Base-by-base conservation (phyloP, 805 yeast species). In the Brettanomyces anomalus region DNA sequence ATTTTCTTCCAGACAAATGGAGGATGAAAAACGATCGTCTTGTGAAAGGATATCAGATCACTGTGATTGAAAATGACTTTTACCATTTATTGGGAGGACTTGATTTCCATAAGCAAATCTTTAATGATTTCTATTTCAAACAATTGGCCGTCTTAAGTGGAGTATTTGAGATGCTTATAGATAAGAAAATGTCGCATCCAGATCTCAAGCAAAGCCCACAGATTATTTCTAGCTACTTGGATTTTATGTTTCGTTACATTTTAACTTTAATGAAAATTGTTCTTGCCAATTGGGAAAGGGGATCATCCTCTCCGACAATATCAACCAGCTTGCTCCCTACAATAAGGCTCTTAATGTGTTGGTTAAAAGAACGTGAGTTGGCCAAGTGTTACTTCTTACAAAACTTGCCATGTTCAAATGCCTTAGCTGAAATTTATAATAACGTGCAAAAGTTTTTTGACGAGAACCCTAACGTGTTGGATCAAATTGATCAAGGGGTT, bases 281-380 rank as follows among this genome's bases (percentile, higher is more conserved):
- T 14, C 40, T 55, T 21, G 36, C 44, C 11, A 52, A 54, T 37
- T 56, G 64, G 62, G 47, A 43, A 8, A 33, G 34, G 1, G 51
- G 51, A 35, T 40, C 44, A 28, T 21, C 43, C 24, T 43, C 41
- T 3, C 47, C 52, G 10, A 53, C 49, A 42, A 41, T 57, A 24
- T 51, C 60, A 28, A 48, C 57, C 37, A 38, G 54, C 8, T 48
- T 62, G 19, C 58, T 62, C 49, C 76, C 65, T 40, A 56, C 61
- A 38, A 37, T 76, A 0, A 66, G 89, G 50, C 59, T 81, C 8
- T 55, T 74, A 36, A 63, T 75, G 19, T 71, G 74, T 43, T 81
- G 85, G 85, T 52, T 80, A 20, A 74, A 70, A 47, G 71, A 72
- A 36, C 68, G 76, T 43, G 70, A 68, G 45, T 49, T 64, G 33